These are phyloP conservation scores for Lotus japonicus DNA, from an alignment of 306 rosid species.

Conservation along the genomic window DNA sequence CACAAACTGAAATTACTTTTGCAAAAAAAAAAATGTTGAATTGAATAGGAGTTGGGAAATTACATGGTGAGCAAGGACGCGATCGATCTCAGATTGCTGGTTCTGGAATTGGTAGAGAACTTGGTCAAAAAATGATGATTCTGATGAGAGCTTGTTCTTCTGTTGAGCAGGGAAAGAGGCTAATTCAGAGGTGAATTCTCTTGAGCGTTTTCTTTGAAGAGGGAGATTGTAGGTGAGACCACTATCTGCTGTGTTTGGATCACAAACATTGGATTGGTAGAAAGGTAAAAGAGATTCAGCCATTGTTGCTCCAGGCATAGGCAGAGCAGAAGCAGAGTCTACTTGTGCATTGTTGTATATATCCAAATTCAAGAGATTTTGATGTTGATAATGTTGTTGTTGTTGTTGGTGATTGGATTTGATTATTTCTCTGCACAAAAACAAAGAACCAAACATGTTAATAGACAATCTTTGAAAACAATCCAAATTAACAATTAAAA, in stretches of 20 bases:
- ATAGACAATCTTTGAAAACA: neutral
- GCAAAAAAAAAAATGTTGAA: neutral
- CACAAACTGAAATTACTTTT: neutral
- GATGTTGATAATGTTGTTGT: neutral
- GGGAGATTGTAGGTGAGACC: conserved; percentile 46
- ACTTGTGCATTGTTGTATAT: conserved; percentile 24
- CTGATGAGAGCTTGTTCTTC: conserved; percentile 19
- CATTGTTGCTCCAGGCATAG: conserved; percentile 23
- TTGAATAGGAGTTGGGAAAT: neutral
- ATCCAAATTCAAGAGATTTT: conserved; percentile 1
- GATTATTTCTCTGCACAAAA: conserved; percentile 41
- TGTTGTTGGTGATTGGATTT: conserved; percentile 14
- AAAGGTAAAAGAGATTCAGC: conserved; percentile 27
- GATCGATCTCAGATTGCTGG: conserved; percentile 27
- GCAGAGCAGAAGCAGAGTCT: conserved; percentile 40
- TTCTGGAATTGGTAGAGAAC: conserved; percentile 25
- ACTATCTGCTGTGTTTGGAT: conserved; percentile 57
- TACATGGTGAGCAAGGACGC: conserved; percentile 33
- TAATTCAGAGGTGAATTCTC: conserved; percentile 27
- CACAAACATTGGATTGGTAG: conserved; percentile 37
- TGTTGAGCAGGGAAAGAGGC: conserved; percentile 26
- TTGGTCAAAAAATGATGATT: conserved; percentile 11
- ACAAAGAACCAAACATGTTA: neutral
- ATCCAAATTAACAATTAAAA: neutral
- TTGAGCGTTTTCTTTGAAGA: conserved; percentile 30